Evolutionary conservation across 2,329 filamentous ascomycete species (phyloP), one percentile per base, ranked within the genome.

Genomic region (Paraphoma chrysanthemicola): DNA sequence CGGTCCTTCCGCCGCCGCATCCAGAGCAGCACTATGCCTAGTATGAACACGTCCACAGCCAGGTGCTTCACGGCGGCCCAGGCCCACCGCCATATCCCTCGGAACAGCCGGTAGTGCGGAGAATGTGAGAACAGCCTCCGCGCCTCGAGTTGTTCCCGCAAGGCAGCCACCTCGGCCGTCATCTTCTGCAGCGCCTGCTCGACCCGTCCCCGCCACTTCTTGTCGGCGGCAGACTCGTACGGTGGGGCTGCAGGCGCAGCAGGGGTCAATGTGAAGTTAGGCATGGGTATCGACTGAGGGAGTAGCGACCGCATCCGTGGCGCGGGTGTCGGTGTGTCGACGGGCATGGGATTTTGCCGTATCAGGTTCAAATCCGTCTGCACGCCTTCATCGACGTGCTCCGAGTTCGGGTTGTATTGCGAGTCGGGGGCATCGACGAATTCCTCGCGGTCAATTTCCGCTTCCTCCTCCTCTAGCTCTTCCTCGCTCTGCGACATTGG

Each of bases 121-220:
- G 88, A 64, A 16, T 86, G 84, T 59, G 86, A 85, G 79, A 90
- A 90, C 63, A 94, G 86, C 11, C 90, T 84, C 0, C 91, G 88
- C 0, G 87, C 85, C 51, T 92, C 90, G 64, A 98, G 90, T 73
- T 98, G 93, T 77, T 99, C 95, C 36, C 95, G 86, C 59, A 98
- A 79, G 0, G 95, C 95, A 1, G 95, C 93, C 31, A 99, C 87
- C 78, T 99, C 95, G 14, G 93, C 90, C 5, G 93, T 96, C 79
- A 98, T 88, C 67, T 93, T 91, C 53, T 94, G 91, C 54, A 98
- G 83, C 18, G 92, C 91, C 43, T 88, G 86, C 79, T 98, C 94
- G 59, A 98, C 89, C 66, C 90, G 88, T 57, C 86, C 88, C 49
- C 90, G 88, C 92, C 93, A 97, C 69, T 86, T 88, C 58, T 79